Percentiles rank a stretch among this genome's conserved stretches.
phyloP scores from a whole-genome alignment of 257 asterid species.

The Catharanthus roseus region DNA sequence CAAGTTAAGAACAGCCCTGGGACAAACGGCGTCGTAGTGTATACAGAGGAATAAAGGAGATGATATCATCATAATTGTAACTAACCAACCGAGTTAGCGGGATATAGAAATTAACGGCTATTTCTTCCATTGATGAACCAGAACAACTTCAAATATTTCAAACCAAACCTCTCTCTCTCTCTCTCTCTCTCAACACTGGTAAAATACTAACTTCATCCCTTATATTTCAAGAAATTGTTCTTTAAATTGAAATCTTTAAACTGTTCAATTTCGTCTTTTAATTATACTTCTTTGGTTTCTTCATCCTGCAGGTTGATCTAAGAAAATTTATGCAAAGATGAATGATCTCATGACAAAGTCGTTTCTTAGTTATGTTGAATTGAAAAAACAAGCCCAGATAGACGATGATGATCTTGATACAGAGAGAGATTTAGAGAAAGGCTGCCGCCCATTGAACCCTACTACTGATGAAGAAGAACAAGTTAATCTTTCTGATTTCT shows the following conservation, averaged over 20 bases:
- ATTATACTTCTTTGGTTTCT: neutral
- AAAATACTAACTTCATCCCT: no score
- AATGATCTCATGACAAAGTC: slow-evolving; percentile 87
- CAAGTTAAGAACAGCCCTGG: neutral
- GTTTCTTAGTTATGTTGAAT: slow-evolving; percentile 59
- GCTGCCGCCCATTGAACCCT: slow-evolving; percentile 23
- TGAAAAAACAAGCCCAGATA: slow-evolving; percentile 63
- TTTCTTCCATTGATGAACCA: no score
- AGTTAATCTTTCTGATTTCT: slow-evolving; percentile 58
- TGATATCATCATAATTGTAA: neutral
- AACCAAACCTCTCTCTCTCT: no score
- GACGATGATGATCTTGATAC: slow-evolving; percentile 38
- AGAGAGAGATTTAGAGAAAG: slow-evolving; percentile 53
- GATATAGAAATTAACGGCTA: slow-evolving; percentile 49
- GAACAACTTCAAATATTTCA: slow-evolving; percentile 36
- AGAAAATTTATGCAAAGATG: slow-evolving; percentile 38
- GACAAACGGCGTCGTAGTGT: slow-evolving; percentile 4
- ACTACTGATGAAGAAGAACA: slow-evolving; percentile 28
- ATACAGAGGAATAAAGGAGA: no score
- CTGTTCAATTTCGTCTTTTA: neutral
- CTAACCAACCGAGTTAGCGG: slow-evolving; percentile 36
- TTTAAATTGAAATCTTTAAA: neutral
- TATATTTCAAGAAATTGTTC: slow-evolving; percentile 6
- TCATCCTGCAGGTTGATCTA: slow-evolving; percentile 6
- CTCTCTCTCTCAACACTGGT: no score